A percentile compares a stretch with the other conserved stretches of the same genome.
These are phyloP conservation scores for Chalaropsis thielavioides DNA, from an alignment of 2,329 filamentous ascomycete genomes.

Conservation along the genomic window DNA sequence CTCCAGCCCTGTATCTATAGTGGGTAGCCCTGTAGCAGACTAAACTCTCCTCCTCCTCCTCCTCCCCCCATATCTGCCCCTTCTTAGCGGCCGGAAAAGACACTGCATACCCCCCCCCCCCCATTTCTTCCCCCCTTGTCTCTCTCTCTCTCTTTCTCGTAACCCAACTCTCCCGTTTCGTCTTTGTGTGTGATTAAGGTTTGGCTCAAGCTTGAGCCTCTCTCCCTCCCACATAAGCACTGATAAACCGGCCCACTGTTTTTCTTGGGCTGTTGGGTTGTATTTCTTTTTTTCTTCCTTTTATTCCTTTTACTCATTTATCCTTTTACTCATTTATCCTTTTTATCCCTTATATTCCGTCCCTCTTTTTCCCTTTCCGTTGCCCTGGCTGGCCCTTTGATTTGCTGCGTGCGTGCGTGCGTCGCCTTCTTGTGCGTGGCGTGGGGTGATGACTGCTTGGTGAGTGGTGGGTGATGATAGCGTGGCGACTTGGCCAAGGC, in stretches of 20 bases:
- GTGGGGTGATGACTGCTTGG: background rate
- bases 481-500: no score
- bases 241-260: background rate
- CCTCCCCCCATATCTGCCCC: no score
- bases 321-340: no score
- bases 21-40: no score
- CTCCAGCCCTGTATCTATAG: no score
- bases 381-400: no score
- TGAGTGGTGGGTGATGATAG: background rate
- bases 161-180: no score
- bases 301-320: no score
- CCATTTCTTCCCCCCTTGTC: slow-evolving; percentile 18
- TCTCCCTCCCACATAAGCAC: background rate
- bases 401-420: background rate
- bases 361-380: background rate
- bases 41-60: no score
- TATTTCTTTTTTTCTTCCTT: background rate
- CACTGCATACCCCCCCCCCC: no score
- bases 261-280: background rate
- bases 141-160: background rate
- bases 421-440: background rate
- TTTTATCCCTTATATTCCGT: no score
- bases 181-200: background rate
- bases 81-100: background rate
- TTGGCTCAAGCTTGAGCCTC: slow-evolving; percentile 4